A percentile compares a stretch with the other conserved stretches of the same genome.
phyloP scores from a whole-genome alignment of 306 rosid genomes.

The Medicago truncatula region MtrunA17r5.0-ANR NC_053047.1:39814501-39815000 shows the following conservation, averaged over 20 bases:
- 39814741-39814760: too few species aligned
- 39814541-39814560: not conserved
- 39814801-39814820: too few species aligned
- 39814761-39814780: too few species aligned
- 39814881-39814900: not conserved
- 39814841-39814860: too few species aligned
- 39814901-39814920: not conserved
- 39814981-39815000: slow-evolving; percentile 37
- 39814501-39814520: not conserved
- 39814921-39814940: slow-evolving; percentile 76
- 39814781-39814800: too few species aligned
- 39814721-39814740: too few species aligned
- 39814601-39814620: not conserved
- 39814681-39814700: not conserved
- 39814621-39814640: not conserved
- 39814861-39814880: not conserved
- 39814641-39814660: not conserved
- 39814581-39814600: not conserved
- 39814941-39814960: slow-evolving; percentile 88
- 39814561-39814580: not conserved
- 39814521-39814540: not conserved
- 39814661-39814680: not conserved
- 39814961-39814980: slow-evolving; percentile 84
- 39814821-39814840: too few species aligned
- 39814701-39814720: too few species aligned